A percentile compares a stretch with the other conserved stretches of the same genome.
Conservation (phyloP, 2,329 filamentous ascomycete species). For the Blastomyces percursus region DNA sequence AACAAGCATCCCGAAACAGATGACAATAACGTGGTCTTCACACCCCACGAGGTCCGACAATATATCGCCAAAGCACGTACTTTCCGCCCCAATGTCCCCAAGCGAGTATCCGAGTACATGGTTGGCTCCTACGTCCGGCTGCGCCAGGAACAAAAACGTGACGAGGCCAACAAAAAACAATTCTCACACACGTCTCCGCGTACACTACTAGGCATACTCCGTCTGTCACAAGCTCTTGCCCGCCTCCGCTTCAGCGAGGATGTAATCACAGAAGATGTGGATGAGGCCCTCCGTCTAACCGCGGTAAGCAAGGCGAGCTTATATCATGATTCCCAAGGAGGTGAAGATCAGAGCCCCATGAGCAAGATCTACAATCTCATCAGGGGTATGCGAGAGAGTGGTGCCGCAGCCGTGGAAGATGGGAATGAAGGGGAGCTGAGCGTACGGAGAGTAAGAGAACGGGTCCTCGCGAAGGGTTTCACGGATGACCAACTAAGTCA, state of each 20-base stretch:
- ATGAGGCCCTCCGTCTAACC: conserved; percentile 81
- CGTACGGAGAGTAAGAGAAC: conserved; percentile 76
- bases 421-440: conserved; percentile 66
- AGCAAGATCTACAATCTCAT: conserved; percentile 94
- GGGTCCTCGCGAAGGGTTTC: conserved; percentile 92
- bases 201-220: conserved; percentile 84
- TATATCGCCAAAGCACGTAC: conserved; percentile 90
- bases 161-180: conserved; percentile 81
- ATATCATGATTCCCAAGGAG: conserved; percentile 55
- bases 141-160: conserved; percentile 80
- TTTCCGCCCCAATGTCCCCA: conserved; percentile 77
- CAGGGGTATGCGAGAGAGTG: conserved; percentile 72
- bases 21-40: conserved; percentile 63
- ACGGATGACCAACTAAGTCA: conserved; percentile 84
- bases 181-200: conserved; percentile 91
- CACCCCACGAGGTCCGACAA: conserved; percentile 84
- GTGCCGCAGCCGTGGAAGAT: conserved; percentile 66
- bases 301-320: conserved; percentile 91
- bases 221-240: conserved; percentile 85
- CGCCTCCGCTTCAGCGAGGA: conserved; percentile 77
- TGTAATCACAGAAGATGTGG: conserved; percentile 85
- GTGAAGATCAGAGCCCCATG: conserved; percentile 65
- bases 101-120: conserved; percentile 85
- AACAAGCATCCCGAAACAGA: conserved; percentile 77
- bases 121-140: conserved; percentile 93